Percentiles rank a stretch among this genome's conserved stretches.
Conservation (phyloP, 805 yeast species). For the Cephaloascus albidus region DNA sequence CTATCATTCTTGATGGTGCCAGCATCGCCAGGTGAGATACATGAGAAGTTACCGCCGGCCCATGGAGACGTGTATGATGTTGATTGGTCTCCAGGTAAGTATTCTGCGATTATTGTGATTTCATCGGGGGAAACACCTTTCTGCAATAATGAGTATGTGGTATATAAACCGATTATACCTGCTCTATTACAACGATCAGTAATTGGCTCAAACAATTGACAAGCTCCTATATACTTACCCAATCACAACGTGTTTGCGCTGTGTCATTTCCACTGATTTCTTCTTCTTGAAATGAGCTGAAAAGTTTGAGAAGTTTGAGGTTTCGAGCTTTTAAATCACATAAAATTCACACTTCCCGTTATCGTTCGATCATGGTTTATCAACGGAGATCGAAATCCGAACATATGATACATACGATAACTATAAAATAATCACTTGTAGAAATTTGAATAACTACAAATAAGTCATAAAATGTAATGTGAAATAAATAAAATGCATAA, state of each 20-base stretch:
- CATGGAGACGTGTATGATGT: conserved; percentile 71
- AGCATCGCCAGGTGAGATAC: conserved; percentile 40
- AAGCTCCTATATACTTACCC: conserved; percentile 15
- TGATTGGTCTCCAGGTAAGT: conserved; percentile 72
- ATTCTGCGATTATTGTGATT: conserved; percentile 54
- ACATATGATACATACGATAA: too few relatives aligned
- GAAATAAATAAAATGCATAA: too few relatives aligned
- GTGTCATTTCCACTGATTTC: too few relatives aligned
- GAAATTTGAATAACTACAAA: too few relatives aligned
- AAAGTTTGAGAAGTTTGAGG: too few relatives aligned
- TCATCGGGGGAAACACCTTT: conserved; percentile 26
- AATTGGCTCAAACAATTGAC: not conserved
- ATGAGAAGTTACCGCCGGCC: conserved; percentile 41
- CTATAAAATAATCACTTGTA: too few relatives aligned
- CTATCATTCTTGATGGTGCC: conserved; percentile 43
- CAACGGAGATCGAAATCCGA: too few relatives aligned
- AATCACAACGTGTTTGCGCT: conserved; percentile 12
- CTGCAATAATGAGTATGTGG: conserved; percentile 39
- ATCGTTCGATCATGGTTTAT: too few relatives aligned
- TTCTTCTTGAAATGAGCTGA: too few relatives aligned
- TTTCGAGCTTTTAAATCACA: too few relatives aligned
- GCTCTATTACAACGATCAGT: conserved; percentile 21
- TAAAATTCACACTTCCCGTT: too few relatives aligned
- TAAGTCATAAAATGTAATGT: too few relatives aligned
- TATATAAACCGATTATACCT: conserved; percentile 62